Evolutionary conservation across 1,284 basidiomycete species (phyloP), one percentile per base, ranked within the genome.

Genomic region (Golubevia sp.): DNA sequence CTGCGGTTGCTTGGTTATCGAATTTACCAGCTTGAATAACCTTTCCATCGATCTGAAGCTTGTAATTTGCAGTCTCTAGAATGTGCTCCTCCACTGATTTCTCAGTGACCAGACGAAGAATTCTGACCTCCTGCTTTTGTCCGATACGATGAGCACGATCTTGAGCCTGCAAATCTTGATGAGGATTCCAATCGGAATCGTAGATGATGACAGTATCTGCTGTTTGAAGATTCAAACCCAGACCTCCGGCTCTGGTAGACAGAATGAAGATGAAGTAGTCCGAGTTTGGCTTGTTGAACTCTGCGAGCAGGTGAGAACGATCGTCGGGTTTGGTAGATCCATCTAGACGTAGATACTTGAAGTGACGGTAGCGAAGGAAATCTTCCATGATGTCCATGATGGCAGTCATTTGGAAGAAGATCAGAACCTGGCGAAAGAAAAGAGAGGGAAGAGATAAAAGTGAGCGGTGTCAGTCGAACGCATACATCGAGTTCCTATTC

Each of bases 321-420:
- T 83, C 81, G 58, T 83, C 81, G 18, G 79, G 81, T 71, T 83
- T 83, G 61, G 81, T 83, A 2, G 70, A 68, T 61, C 81, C 81
- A 57, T 83, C 81, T 26, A 83, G 70, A 62, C 81, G 81, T 6
- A 82, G 71, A 59, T 82, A 83, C 66, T 80, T 82, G 73, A 77
- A 76, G 58, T 75, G 76, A 24, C 78, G 67, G 64, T 72, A 83
- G 21, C 77, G 69, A 58, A 83, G 57, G 58, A 80, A 83, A 67
- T 83, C 81, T 57, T 83, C 81, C 81, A 82, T 82, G 55, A 83
- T 83, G 64, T 83, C 79, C 81, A 83, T 83, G 66, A 83, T 83
- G 49, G 74, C 74, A 1, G 81, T 83, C 81, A 83, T 83, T 62
- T 83, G 81, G 78, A 83, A 83, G 68, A 83, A 83, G 64, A 83